phyloP scores from a whole-genome alignment of 257 asterid genomes.

The Sherardia arvensis region DNA sequence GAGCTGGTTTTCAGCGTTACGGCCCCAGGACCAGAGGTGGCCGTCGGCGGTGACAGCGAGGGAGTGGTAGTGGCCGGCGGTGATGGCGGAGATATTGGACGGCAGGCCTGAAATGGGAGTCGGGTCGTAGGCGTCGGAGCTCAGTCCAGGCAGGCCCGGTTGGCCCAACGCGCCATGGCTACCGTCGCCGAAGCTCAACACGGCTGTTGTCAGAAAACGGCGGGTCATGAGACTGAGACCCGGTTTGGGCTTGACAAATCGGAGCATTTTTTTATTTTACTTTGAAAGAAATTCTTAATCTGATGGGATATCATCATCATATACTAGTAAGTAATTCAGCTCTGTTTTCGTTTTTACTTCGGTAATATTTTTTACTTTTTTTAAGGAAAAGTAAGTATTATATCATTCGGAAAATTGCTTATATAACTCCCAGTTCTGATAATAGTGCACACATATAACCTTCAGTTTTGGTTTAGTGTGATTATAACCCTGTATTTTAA shows the following conservation, averaged over 20 bases:
- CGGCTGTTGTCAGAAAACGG: conserved; percentile 46
- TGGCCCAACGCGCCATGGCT: conserved; percentile 80
- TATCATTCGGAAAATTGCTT: too few relatives aligned
- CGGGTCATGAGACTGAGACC: conserved; percentile 24
- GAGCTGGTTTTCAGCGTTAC: conserved; percentile 67
- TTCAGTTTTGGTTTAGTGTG: too few relatives aligned
- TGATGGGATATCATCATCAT: neutral
- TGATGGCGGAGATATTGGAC: conserved; percentile 42
- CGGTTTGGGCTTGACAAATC: conserved; percentile 18
- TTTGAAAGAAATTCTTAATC: neutral
- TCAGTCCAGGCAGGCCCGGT: conserved; percentile 55
- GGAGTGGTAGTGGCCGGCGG: conserved; percentile 94
- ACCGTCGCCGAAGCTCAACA: conserved; percentile 90
- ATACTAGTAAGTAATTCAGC: too few relatives aligned
- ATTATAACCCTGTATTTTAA: too few relatives aligned
- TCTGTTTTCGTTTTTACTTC: too few relatives aligned
- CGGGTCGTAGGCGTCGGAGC: conserved; percentile 82
- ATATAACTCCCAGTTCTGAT: too few relatives aligned
- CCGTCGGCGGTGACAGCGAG: conserved; percentile 81
- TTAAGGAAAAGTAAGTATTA: too few relatives aligned
- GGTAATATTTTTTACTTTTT: too few relatives aligned
- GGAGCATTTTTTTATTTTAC: conserved; percentile 11
- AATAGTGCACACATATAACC: too few relatives aligned
- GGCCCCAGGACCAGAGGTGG: conserved; percentile 91
- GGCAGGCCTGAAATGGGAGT: conserved; percentile 65